Conservation (phyloP, 106 monocot species). For the Narthecium ossifragum region DNA sequence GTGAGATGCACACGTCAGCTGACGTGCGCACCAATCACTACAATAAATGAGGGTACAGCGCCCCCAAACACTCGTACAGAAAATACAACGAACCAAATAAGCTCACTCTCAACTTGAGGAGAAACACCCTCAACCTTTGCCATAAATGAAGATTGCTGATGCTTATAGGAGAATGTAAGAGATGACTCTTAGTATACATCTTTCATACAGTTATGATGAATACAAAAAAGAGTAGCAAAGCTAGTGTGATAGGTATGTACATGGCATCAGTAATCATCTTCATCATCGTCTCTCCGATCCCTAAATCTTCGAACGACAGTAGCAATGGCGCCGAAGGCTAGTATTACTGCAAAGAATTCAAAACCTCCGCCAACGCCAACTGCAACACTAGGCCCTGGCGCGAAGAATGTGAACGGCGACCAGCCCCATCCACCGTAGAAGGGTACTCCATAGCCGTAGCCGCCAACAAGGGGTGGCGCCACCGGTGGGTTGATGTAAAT, state of each 20-base stretch:
- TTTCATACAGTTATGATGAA: not conserved
- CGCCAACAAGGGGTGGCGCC: conserved; percentile 80
- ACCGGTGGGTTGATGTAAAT: conserved; percentile 80
- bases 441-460: conserved; percentile 64
- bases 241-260: not conserved
- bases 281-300: conserved; percentile 31
- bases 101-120: too few species aligned
- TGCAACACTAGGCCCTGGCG: conserved; percentile 72
- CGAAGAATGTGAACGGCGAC: conserved; percentile 90
- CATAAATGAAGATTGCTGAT: not conserved
- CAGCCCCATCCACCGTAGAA: conserved; percentile 76
- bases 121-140: not conserved
- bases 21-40: too few species aligned
- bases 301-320: conserved; percentile 48
- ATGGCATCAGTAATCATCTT: conserved; percentile 54
- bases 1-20: too few species aligned
- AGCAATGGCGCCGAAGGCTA: conserved; percentile 46
- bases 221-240: not conserved
- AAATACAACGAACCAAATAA: too few species aligned
- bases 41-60: too few species aligned
- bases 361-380: conserved; percentile 84
- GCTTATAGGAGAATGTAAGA: not conserved
- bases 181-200: not conserved
- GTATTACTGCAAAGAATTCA: conserved; percentile 54
- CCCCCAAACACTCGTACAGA: too few species aligned